Evolutionary conservation across 805 yeast genomes (phyloP).

Genomic region (Wickerhamiella brachini): DNA sequence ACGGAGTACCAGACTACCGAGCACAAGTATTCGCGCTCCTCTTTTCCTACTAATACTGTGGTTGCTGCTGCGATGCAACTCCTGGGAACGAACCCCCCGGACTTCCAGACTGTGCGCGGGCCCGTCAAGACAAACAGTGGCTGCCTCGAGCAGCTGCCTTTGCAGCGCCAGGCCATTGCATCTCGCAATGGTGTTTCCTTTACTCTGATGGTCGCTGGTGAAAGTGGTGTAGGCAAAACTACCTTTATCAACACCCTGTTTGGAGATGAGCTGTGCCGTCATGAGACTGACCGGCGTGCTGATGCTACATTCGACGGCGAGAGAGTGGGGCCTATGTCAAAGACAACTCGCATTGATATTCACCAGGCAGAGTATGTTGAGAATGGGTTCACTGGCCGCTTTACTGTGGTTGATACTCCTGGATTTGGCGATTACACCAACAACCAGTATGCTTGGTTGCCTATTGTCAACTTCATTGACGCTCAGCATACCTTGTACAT

Average conservation of each 20-base stretch:
- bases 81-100: neutral
- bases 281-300: neutral
- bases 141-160: conserved; percentile 5
- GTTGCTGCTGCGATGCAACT: neutral
- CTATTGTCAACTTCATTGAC: conserved; percentile 61
- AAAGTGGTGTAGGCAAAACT: conserved; percentile 84
- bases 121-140: neutral
- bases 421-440: conserved; percentile 69
- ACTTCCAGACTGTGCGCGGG: neutral
- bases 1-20: neutral
- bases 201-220: conserved; percentile 65
- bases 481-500: conserved; percentile 79
- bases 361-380: conserved; percentile 73
- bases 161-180: conserved; percentile 6
- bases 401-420: conserved; percentile 82
- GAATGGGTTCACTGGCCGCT: conserved; percentile 59
- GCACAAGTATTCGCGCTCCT: neutral
- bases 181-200: conserved; percentile 45
- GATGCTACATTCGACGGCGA: conserved; percentile 30
- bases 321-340: conserved; percentile 32
- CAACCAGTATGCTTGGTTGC: conserved; percentile 52
- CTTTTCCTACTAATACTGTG: neutral
- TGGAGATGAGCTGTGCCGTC: conserved; percentile 38
- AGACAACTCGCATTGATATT: conserved; percentile 68
- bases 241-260: conserved; percentile 79